Base-by-base conservation (phyloP, 371 early-diverging fungal species). In the Lichtheimia ornata region DNA sequence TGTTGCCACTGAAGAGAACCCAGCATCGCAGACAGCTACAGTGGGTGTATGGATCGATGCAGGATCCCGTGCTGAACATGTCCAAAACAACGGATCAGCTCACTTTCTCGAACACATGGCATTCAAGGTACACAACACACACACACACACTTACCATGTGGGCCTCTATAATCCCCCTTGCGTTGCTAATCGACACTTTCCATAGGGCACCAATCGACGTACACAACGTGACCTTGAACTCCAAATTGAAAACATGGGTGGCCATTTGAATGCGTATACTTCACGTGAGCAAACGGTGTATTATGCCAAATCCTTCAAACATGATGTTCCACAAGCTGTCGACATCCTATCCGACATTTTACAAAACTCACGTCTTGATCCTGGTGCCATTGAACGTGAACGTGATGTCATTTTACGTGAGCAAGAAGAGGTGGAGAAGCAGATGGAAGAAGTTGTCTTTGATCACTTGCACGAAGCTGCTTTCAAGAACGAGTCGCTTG, bases 81-180 rank as follows among this genome's bases (percentile, higher is more conserved):
- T 77, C 56, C 82, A 86, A 70, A 95, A 92, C 83, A 97, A 97
- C 69, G 99, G 99, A 20, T 88, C 93, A 35, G 99, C 99, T 53
- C 97, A 98, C 83, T 97, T 98, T 63, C 77, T 98, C 53, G 99
- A 98, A 79, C 99, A 98, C 76, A 95, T 98, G 94, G 92, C 95
- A 13, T 98, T 98, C 87, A 97, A 98, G 90, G 97, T 93, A 83
- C 56, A n/a, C n/a, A n/a, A 12, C 3, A 41, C 22, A 12, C 3
- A 41, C 22, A 12, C 3, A 41, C 22, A 12, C 3, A 41, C 22
- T 22, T 22, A 22, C 40, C 12, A 7, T 17, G 2, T 15, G 20
- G 13, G 41, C 43, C 7, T 18, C 17, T 6, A 7, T 25, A 9
- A 3, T 24, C 27, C 28, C 27, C 28, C 44, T 49, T 22, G 45